phyloP scores from a whole-genome alignment of 139 green algal genomes.

The Tetraselmis striata region DNA sequence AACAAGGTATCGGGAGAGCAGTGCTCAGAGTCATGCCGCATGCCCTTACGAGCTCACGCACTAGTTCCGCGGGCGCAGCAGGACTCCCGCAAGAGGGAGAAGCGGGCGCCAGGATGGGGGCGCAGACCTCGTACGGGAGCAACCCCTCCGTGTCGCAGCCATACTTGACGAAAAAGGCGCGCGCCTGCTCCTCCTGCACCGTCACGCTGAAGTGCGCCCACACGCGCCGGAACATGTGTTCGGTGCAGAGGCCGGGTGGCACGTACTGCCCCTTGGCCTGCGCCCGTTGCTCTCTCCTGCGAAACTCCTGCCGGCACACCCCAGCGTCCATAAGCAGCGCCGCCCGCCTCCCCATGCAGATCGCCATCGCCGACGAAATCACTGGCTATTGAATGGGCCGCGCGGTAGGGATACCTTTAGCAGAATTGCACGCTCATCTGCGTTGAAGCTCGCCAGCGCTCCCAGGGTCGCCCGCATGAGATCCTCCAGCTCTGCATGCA shows the following conservation, averaged over 20 bases:
- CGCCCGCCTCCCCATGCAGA: no score
- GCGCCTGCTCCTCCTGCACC: slow-evolving; percentile 37
- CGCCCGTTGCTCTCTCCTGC: neutral
- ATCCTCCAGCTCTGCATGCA: slow-evolving; percentile 43
- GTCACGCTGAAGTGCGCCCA: slow-evolving; percentile 42
- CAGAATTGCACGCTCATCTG: slow-evolving; percentile 42
- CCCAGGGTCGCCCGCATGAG: slow-evolving; percentile 44
- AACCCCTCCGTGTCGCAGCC: slow-evolving; percentile 35
- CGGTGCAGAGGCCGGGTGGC: neutral
- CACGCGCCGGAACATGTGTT: slow-evolving; percentile 18
- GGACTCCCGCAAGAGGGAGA: no score
- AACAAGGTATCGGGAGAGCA: no score
- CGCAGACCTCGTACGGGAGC: slow-evolving; percentile 49
- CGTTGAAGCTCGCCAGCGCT: slow-evolving; percentile 52
- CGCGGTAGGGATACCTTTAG: slow-evolving; percentile 3
- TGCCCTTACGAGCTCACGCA: no score
- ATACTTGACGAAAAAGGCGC: slow-evolving; percentile 48
- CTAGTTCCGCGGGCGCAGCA: no score
- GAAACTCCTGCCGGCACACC: neutral
- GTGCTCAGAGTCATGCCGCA: no score
- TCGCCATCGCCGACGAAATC: no score
- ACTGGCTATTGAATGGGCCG: neutral
- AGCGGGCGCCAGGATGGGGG: slow-evolving; percentile 39
- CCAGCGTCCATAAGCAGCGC: neutral
- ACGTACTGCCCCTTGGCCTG: neutral